A percentile compares a stretch with the other conserved stretches of the same genome.
These are phyloP conservation scores for Talaromyces sp. DNA, from an alignment of 2,329 filamentous ascomycete species.

Conservation along the genomic window DNA sequence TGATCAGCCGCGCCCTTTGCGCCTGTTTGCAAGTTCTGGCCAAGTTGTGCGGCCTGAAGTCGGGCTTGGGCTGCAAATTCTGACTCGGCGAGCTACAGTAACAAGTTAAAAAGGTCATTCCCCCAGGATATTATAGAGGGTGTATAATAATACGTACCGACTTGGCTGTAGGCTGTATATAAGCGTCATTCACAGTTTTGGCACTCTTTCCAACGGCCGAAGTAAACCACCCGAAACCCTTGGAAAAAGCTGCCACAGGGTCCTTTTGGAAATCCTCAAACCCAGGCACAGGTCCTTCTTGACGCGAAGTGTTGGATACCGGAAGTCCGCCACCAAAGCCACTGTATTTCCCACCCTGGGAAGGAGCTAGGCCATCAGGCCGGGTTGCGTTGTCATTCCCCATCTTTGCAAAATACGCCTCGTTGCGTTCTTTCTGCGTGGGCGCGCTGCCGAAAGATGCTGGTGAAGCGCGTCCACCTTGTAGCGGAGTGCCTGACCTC, in stretches of 20 bases:
- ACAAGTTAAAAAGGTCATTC: neutral
- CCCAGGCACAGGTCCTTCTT: slow-evolving; percentile 53
- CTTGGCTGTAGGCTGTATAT: slow-evolving; percentile 87
- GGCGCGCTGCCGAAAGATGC: slow-evolving; percentile 21
- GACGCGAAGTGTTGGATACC: slow-evolving; percentile 38
- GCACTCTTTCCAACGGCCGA: slow-evolving; percentile 84
- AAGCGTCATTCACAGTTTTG: slow-evolving; percentile 84
- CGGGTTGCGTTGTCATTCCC: slow-evolving; percentile 77
- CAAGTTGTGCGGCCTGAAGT: slow-evolving; percentile 50
- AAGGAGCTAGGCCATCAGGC: slow-evolving; percentile 71
- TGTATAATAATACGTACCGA: slow-evolving; percentile 54
- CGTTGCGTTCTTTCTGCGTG: slow-evolving; percentile 65
- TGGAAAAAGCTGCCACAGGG: slow-evolving; percentile 79
- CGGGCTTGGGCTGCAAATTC: slow-evolving; percentile 71
- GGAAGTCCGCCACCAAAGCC: slow-evolving; percentile 81
- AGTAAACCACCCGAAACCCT: slow-evolving; percentile 92
- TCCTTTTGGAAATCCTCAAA: slow-evolving; percentile 90
- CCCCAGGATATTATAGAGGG: too few species aligned
- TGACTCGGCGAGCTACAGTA: slow-evolving; percentile 66
- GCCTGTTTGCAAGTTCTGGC: slow-evolving; percentile 59
- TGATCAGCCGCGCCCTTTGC: slow-evolving; percentile 72
- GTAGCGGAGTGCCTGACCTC: slow-evolving; percentile 22
- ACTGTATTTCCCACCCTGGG: slow-evolving; percentile 84
- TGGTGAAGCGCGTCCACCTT: slow-evolving; percentile 20
- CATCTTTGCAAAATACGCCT: slow-evolving; percentile 83